Percentiles rank a stretch among this genome's conserved stretches.
phyloP scores from a whole-genome alignment of 129 eudicot genomes.

The Helichrysum umbraculigerum region DNA sequence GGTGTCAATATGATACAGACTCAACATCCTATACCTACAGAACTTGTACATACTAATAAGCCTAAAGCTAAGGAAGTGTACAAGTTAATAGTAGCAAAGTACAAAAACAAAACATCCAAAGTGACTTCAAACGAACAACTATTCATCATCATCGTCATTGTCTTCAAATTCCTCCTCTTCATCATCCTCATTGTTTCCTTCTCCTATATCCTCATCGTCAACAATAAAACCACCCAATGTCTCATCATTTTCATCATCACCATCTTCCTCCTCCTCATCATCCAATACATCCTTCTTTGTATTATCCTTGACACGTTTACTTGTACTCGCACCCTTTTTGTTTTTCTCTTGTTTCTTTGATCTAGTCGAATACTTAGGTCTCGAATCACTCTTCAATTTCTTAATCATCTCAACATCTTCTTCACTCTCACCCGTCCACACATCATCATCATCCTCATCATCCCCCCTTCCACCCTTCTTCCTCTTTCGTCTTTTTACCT shows the following conservation, averaged over 20 bases:
- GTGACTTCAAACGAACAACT: slow-evolving; percentile 22
- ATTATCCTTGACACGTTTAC: slow-evolving; percentile 16
- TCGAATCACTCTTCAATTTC: slow-evolving; percentile 42
- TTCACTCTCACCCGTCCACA: slow-evolving; percentile 75
- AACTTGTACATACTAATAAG: background rate
- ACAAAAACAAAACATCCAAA: slow-evolving; percentile 22
- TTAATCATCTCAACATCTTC: slow-evolving; percentile 50
- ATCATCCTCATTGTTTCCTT: slow-evolving; percentile 29
- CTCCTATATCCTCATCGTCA: slow-evolving; percentile 50
- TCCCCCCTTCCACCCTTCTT: slow-evolving; percentile 42
- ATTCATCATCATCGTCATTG: slow-evolving; percentile 58
- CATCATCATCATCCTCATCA: slow-evolving; percentile 59
- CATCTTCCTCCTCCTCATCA: slow-evolving; percentile 38
- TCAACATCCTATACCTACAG: background rate
- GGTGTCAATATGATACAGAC: background rate
- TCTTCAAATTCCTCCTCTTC: slow-evolving; percentile 52
- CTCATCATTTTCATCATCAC: slow-evolving; percentile 57
- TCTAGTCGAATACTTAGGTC: slow-evolving; percentile 66
- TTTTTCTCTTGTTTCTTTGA: slow-evolving; percentile 51
- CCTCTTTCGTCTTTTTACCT: slow-evolving; percentile 40
- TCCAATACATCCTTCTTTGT: slow-evolving; percentile 20
- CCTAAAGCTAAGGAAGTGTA: background rate
- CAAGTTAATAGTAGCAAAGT: slow-evolving; percentile 7
- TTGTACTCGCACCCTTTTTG: slow-evolving; percentile 21
- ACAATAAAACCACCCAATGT: slow-evolving; percentile 82